Evolutionary conservation across 441 rosid genomes (phyloP), one percentile per base, ranked within the genome.

Genomic region (Corymbia calophylla): DNA sequence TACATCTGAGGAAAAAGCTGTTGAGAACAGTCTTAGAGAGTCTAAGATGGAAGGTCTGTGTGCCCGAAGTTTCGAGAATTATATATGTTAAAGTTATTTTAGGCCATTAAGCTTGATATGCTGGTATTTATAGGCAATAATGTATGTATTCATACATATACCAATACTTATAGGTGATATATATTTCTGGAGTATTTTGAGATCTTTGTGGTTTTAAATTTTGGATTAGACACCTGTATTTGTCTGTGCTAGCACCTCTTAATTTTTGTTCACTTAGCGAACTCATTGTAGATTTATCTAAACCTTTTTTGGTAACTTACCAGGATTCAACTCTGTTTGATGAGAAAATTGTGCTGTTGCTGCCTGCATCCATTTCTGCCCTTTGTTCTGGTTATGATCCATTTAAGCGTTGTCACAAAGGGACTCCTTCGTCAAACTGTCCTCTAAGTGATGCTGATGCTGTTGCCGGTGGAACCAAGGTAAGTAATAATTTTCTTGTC

Each of bases 351-450:
- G 95, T 95, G 88, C 88, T 91, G 89, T 93, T 97, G 92, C 91
- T 96, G 93, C 99, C 99, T 29, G 97, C 97, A 60, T 98, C 99
- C 89, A 93, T 95, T 58, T 95, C 92, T 94, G 96, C 99, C 62
- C 94, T 98, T 91, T 96, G 96, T 93, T 94, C 94, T 93, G 99
- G 99, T 82, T 94, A 91, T 89, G 93, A 94, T 86, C 93, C 97
- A 89, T 94, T 95, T 88, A 89, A 88, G 86, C 92, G 87, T 91
- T 86, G 87, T 91, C 93, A 91, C 86, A 91, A 91, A 91, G 94
- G 92, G 87, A 84, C 92, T 93, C 90, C 88, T 92, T 89, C 35
- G 32, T 90, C 89, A 86, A 87, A 91, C 88, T 89, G 92, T 91
- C 92, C 88, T 92, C 89, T 90, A 90, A 93, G 94, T 92, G 91